Evolutionary conservation across 331 rosid species (phyloP), one percentile per base, ranked within the genome.

Genomic region (Erythrophleum ivorense): DNA sequence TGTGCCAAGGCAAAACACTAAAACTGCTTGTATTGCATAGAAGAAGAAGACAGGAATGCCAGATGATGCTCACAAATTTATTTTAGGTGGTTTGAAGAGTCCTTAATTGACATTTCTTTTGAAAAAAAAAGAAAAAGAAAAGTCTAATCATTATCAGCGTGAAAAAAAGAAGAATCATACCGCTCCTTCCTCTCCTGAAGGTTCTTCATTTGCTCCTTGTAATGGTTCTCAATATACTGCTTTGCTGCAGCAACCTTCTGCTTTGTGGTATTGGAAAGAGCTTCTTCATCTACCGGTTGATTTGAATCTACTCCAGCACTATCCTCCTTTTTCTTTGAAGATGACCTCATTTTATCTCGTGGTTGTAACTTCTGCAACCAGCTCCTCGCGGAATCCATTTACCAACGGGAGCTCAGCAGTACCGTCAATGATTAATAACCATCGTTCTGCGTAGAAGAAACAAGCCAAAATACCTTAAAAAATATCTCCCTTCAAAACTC

Each of bases 291-390:
- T 8, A 69, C 19, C 0, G 75, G 82, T 43, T 41, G 66, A 79
- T 38, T 81, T 43, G 60, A 77, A 53, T 84, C 92, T 1, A 78
- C 86, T 19, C 77, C 89, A 55, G 36, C 83, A 65, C 50, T 69
- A 48, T 81, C 71, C 36, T 84, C 94, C 82, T 89, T 94, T 82
- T 86, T 94, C 95, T 84, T 90, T 24, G 83, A 50, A 21, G 79
- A 77, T 48, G n/a, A 43, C 86, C 86, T 89, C 68, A 83, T 38
- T 75, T 84, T 94, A 31, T 92, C 98, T 18, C 94, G 88, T 43
- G 98, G 95, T 78, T 94, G 97, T 76, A 94, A 89, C 88, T 90
- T 92, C 57, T 85, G 91, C 77, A 94, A 82, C 98, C 98, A 94
- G 55, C 90, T 88, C 91, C 97, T 82, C 4, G 98, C 91, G 18